Evolutionary conservation across 2,329 filamentous ascomycete species (phyloP).

Genomic region (Rosellinia necatrix): DNA sequence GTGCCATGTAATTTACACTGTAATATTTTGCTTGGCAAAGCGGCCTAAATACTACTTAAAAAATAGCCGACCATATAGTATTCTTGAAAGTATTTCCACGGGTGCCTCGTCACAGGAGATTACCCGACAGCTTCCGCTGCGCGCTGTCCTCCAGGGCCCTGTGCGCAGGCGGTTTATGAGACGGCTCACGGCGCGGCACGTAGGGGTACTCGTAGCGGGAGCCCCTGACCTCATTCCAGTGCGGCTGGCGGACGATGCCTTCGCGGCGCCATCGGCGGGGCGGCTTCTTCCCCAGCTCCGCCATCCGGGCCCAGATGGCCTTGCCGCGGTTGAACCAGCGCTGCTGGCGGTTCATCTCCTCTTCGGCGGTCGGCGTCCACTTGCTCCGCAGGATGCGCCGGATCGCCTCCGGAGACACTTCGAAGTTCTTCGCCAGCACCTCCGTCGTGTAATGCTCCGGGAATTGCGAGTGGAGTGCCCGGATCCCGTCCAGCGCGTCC

Average conservation of each 20-base stretch:
- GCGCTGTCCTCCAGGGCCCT: constrained; percentile 35
- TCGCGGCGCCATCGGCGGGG: constrained; percentile 63
- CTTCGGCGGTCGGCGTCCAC: constrained; percentile 65
- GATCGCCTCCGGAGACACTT: constrained; percentile 85
- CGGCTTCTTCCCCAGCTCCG: constrained; percentile 65
- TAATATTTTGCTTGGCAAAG: no score
- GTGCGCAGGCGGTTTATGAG: constrained; percentile 10
- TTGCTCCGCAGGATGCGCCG: constrained; percentile 83
- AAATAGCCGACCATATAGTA: no score
- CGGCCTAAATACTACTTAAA: no score
- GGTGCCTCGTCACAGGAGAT: constrained; percentile 33
- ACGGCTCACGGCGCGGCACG: constrained; percentile 23
- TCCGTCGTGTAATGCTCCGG: constrained; percentile 77
- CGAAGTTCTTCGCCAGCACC: constrained; percentile 76
- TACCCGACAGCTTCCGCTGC: constrained; percentile 36
- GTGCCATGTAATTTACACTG: no score
- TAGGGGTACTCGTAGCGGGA: constrained; percentile 38
- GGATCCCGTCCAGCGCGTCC: constrained; percentile 88
- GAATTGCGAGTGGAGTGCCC: constrained; percentile 77
- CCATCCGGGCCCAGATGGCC: constrained; percentile 62
- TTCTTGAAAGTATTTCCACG: neutral
- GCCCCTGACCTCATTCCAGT: constrained; percentile 45
- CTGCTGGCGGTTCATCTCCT: constrained; percentile 61
- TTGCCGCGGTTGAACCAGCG: constrained; percentile 67
- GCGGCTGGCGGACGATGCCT: constrained; percentile 53